Evolutionary conservation across 1,284 basidiomycete species (phyloP).

Genomic region (Papiliotrema nemorosa): DNA sequence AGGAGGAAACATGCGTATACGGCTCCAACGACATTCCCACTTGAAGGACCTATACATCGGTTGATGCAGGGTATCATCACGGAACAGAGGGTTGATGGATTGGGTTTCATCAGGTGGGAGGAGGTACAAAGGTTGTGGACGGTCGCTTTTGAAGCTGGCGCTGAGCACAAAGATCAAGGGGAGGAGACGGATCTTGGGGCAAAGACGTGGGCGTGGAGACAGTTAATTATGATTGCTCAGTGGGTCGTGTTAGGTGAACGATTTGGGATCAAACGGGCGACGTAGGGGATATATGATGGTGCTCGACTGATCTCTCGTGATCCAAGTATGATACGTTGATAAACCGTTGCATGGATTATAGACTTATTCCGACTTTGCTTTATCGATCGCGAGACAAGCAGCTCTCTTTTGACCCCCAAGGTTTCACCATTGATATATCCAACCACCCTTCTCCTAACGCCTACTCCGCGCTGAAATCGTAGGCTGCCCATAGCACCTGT

Average conservation of each 20-base stretch:
- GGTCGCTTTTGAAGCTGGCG: slow-evolving; percentile 15
- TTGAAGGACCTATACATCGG: slow-evolving; percentile 16
- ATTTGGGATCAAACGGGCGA: slow-evolving; percentile 12
- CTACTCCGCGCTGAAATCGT: slow-evolving; percentile 9
- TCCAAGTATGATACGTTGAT: too few species aligned
- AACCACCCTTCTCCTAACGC: background rate
- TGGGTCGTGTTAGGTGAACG: slow-evolving; percentile 16
- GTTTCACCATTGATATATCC: too few species aligned
- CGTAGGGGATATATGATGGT: too few species aligned
- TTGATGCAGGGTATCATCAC: slow-evolving; percentile 22
- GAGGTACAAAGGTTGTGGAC: slow-evolving; percentile 16
- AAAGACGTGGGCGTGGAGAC: slow-evolving; percentile 9
- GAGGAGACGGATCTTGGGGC: background rate
- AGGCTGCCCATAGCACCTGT: slow-evolving; percentile 27
- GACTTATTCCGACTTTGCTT: too few species aligned
- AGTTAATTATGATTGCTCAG: slow-evolving; percentile 10
- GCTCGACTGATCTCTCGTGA: too few species aligned
- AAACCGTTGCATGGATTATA: too few species aligned
- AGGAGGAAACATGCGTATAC: slow-evolving; percentile 27
- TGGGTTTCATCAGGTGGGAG: slow-evolving; percentile 26
- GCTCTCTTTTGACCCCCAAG: too few species aligned
- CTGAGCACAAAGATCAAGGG: background rate
- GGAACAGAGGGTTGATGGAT: slow-evolving; percentile 17
- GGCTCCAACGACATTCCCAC: slow-evolving; percentile 22
- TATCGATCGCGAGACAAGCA: too few species aligned